Conservation (phyloP, 2,329 filamentous ascomycete species). For the Colletotrichum filicis region DNA sequence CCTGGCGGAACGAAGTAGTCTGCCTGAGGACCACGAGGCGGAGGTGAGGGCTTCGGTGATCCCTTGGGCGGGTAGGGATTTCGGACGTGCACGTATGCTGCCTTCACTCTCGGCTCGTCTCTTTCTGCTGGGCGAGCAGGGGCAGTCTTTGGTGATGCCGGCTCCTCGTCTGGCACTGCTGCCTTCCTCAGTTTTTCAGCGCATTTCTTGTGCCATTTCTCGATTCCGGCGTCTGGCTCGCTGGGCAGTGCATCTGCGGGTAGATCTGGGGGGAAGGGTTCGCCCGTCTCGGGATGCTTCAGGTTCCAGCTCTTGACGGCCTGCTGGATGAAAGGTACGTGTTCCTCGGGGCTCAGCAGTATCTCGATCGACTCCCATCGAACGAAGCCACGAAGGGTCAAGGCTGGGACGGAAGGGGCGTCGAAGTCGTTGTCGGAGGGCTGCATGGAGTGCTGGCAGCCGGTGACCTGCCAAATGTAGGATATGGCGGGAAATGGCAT, state of each 20-base stretch:
- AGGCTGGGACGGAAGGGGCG: slow-evolving; percentile 81
- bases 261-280: slow-evolving; percentile 71
- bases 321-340: slow-evolving; percentile 84
- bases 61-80: slow-evolving; percentile 41
- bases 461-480: slow-evolving; percentile 91
- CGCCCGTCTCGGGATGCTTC: slow-evolving; percentile 78
- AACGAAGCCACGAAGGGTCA: slow-evolving; percentile 87
- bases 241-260: slow-evolving; percentile 75
- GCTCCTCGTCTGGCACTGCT: slow-evolving; percentile 52
- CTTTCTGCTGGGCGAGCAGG: slow-evolving; percentile 42
- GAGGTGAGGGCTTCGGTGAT: slow-evolving; percentile 36
- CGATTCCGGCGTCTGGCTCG: slow-evolving; percentile 81
- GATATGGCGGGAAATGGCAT: slow-evolving; percentile 81
- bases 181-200: slow-evolving; percentile 76
- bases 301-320: slow-evolving; percentile 83
- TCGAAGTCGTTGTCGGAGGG: slow-evolving; percentile 76
- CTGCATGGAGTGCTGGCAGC: slow-evolving; percentile 89
- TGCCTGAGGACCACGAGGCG: slow-evolving; percentile 41
- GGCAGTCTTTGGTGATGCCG: slow-evolving; percentile 41
- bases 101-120: slow-evolving; percentile 48
- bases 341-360: slow-evolving; percentile 86
- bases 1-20: slow-evolving; percentile 44
- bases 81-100: slow-evolving; percentile 49
- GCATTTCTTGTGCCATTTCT: slow-evolving; percentile 86
- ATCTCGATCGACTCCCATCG: slow-evolving; percentile 95